Base-by-base conservation (phyloP, 1,139 yeast species). In the Yamadazyma sp. region DNA sequence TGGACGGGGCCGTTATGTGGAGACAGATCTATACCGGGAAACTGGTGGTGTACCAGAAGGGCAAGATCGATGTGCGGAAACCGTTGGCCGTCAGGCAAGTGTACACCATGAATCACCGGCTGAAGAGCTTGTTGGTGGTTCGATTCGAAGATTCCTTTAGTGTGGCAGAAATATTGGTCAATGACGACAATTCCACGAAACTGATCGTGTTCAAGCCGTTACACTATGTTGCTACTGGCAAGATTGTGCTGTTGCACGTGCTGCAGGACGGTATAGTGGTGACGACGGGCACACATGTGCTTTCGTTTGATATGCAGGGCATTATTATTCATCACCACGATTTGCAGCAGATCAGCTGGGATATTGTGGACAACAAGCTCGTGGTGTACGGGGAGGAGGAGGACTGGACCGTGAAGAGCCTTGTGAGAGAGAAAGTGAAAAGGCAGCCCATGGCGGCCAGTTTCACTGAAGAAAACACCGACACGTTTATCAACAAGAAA, bases 401-500 rank as follows among this genome's bases (percentile, higher is more conserved):
- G 13, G 42, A 38, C 13, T 37, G 34, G 32, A 13, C 10, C 13
- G 17, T 14, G 16, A 22, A 21, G 3, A 14, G 14, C 10, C 27
- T 12, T n/a, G 29, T 25, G 21, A 31, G 10, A 6, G 8, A 17
- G 11, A 20, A 21, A 29, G 12, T 20, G 13, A 17, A 21, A 10
- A 9, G 8, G 12, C 22, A n/a, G n/a, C n/a, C n/a, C n/a, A n/a
- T 29, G 12, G 34, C 41, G 2, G 15, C 37, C 11, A 37, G 40
- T 26, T 40, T 40, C 29, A 33, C 39, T 7, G 41, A 46, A 25
- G 45, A 43, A n/a, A 29, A 42, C 21, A 46, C 48, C 24, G 52
- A 48, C 33, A 48, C 52, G 12, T 48, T 48, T 21, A 33, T 40
- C 30, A 43, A 45, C 35, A 48, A 48, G 31, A 23, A 46, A 17